These are phyloP conservation scores for Crucihimalaya himalaica DNA, from an alignment of 345 rosid genomes.

Conservation along the genomic window DNA sequence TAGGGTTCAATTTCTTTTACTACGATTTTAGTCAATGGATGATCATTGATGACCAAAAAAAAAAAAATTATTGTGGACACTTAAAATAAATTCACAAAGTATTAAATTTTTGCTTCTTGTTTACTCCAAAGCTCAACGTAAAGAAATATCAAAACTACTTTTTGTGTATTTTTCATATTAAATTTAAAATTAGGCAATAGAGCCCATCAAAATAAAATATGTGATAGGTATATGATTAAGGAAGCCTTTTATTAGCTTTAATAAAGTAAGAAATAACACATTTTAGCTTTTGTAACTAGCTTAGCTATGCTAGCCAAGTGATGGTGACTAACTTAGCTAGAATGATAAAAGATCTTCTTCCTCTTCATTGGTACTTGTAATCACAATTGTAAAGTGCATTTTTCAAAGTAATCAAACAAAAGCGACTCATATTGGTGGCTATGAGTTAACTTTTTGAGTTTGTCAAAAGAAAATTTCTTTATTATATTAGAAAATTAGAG, in stretches of 20 bases:
- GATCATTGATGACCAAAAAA: no score
- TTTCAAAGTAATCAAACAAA: constrained; percentile 23
- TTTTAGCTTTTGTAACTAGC: constrained; percentile 37
- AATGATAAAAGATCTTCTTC: constrained; percentile 25
- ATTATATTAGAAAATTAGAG: constrained; percentile 5
- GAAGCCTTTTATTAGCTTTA: constrained; percentile 33
- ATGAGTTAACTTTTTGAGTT: constrained; percentile 28
- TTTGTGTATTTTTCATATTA: not conserved
- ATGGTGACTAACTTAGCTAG: constrained; percentile 37
- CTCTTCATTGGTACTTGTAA: constrained; percentile 40
- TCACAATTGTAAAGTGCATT: constrained; percentile 40
- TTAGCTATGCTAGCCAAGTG: constrained; percentile 29
- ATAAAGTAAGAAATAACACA: constrained; percentile 34
- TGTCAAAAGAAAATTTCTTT: constrained; percentile 12
- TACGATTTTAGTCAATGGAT: not conserved
- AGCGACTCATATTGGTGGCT: constrained; percentile 33
- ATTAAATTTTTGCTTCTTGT: not conserved
- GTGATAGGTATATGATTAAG: constrained; percentile 34
- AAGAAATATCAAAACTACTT: constrained; percentile 14
- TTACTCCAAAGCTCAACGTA: constrained; percentile 1
- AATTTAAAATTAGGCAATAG: constrained; percentile 27
- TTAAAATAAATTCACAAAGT: not conserved
- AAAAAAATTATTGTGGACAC: no score
- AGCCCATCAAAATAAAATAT: constrained; percentile 32
- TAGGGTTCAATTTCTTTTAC: not conserved